Conservation (phyloP, 1,139 yeast genomes). For the Yamadazyma spencermartinsiae region DNA sequence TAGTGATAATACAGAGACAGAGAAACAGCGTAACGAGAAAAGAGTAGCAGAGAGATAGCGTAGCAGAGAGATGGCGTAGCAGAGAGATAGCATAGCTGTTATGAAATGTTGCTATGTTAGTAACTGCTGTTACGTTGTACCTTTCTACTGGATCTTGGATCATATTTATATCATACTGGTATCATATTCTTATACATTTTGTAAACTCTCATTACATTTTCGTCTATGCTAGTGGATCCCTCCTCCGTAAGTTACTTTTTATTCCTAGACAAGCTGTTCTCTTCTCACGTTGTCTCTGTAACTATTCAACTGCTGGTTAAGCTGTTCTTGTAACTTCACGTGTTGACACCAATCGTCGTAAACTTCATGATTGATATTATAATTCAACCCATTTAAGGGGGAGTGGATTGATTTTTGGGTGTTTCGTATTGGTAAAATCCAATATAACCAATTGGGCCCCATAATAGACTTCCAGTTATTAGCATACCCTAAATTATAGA, state of each 20-base stretch:
- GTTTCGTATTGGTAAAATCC: constrained; percentile 67
- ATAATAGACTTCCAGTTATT: constrained; percentile 68
- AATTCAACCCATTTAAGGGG: constrained; percentile 52
- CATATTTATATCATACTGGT: too few relatives aligned
- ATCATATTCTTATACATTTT: too few relatives aligned
- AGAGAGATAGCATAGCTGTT: too few relatives aligned
- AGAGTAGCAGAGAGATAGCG: too few relatives aligned
- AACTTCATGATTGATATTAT: constrained; percentile 43
- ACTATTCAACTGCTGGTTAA: constrained; percentile 44
- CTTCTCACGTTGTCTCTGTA: constrained; percentile 19
- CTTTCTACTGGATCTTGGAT: too few relatives aligned
- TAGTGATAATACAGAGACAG: too few relatives aligned
- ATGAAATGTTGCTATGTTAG: too few relatives aligned
- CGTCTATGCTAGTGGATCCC: too few relatives aligned
- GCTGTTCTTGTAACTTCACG: constrained; percentile 46
- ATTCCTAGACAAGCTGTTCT: neutral
- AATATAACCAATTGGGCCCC: constrained; percentile 65
- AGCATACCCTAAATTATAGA: constrained; percentile 69
- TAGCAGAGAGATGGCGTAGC: too few relatives aligned
- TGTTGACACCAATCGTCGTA: constrained; percentile 44
- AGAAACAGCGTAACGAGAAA: too few relatives aligned
- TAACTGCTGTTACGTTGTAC: too few relatives aligned
- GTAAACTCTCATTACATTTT: too few relatives aligned
- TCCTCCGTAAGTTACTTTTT: neutral
- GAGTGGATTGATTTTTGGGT: constrained; percentile 25